Conservation (phyloP, 2,329 filamentous ascomycete species). For the Fusarium burgessii region DNA sequence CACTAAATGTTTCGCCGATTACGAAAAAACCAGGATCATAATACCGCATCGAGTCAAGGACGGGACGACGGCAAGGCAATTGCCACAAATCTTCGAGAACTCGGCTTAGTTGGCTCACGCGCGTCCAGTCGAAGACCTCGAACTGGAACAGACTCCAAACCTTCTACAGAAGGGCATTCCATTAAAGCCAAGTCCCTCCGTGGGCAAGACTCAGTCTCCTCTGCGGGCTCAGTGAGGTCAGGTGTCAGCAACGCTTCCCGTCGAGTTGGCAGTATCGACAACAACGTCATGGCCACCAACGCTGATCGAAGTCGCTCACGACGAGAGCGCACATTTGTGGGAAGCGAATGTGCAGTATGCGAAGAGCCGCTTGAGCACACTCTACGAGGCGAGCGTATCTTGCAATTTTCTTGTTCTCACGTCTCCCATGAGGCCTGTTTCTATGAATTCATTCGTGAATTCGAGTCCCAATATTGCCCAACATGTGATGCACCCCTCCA, state of each 20-base stretch:
- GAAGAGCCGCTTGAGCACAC: constrained; percentile 98
- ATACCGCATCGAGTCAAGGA: constrained; percentile 34
- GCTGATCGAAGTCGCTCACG: constrained; percentile 82
- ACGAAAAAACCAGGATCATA: constrained; percentile 49
- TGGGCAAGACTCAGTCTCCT: constrained; percentile 50
- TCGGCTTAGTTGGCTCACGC: constrained; percentile 48
- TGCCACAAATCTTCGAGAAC: constrained; percentile 46
- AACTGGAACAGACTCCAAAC: constrained; percentile 45
- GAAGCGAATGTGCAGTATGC: constrained; percentile 93
- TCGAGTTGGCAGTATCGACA: constrained; percentile 54
- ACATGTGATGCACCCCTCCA: constrained; percentile 92
- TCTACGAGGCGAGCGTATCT: constrained; percentile 88
- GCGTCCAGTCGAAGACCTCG: constrained; percentile 41
- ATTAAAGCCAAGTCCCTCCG: constrained; percentile 46
- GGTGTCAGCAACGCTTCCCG: constrained; percentile 49
- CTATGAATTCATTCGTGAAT: constrained; percentile 97
- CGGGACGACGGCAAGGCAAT: constrained; percentile 40
- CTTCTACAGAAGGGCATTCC: constrained; percentile 48
- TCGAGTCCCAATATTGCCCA: constrained; percentile 93
- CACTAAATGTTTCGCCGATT: constrained; percentile 56
- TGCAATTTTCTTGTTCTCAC: constrained; percentile 97
- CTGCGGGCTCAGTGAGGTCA: constrained; percentile 51
- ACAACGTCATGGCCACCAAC: constrained; percentile 59
- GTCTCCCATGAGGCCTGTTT: constrained; percentile 98
- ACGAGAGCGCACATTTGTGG: constrained; percentile 93